Evolutionary conservation across 495 filamentous ascomycete genomes (phyloP).

Genomic region (Xylaria grammica): DNA sequence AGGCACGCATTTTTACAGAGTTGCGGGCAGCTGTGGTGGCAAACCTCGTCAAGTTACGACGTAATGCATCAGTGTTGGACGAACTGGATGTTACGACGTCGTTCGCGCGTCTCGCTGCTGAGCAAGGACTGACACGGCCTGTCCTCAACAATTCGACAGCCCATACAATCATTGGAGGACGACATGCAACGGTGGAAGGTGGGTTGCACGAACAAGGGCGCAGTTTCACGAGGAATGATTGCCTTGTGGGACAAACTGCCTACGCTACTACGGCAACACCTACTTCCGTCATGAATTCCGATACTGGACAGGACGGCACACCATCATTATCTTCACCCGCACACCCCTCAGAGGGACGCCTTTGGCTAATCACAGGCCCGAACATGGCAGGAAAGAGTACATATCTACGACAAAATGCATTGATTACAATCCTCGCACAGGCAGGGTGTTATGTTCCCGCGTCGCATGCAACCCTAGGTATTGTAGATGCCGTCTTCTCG

Average conservation of each 20-base stretch:
- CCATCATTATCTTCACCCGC: neutral
- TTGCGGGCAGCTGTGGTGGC: slow-evolving; percentile 76
- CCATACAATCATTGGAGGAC: slow-evolving; percentile 70
- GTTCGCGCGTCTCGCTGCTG: slow-evolving; percentile 76
- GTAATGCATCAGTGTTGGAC: slow-evolving; percentile 87
- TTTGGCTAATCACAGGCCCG: slow-evolving; percentile 94
- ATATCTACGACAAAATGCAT: slow-evolving; percentile 90
- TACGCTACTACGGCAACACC: neutral
- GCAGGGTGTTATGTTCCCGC: slow-evolving; percentile 92
- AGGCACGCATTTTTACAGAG: slow-evolving; percentile 71
- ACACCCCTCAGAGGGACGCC: slow-evolving; percentile 58
- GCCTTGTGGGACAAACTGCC: slow-evolving; percentile 63
- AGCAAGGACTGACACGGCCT: slow-evolving; percentile 75
- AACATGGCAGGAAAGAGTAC: slow-evolving; percentile 99
- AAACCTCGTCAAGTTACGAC: slow-evolving; percentile 80
- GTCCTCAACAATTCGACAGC: slow-evolving; percentile 61
- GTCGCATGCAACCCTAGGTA: slow-evolving; percentile 77
- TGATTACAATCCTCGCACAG: slow-evolving; percentile 92
- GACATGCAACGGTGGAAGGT: slow-evolving; percentile 88
- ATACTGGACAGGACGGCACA: neutral
- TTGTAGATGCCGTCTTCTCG: slow-evolving; percentile 92
- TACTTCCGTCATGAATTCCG: neutral
- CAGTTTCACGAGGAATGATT: slow-evolving; percentile 86
- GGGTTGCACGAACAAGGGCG: slow-evolving; percentile 80
- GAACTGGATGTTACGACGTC: slow-evolving; percentile 88